A percentile compares a stretch with the other conserved stretches of the same genome.
phyloP scores from a whole-genome alignment of 306 rosid species.

The Glycine latifolia region DNA sequence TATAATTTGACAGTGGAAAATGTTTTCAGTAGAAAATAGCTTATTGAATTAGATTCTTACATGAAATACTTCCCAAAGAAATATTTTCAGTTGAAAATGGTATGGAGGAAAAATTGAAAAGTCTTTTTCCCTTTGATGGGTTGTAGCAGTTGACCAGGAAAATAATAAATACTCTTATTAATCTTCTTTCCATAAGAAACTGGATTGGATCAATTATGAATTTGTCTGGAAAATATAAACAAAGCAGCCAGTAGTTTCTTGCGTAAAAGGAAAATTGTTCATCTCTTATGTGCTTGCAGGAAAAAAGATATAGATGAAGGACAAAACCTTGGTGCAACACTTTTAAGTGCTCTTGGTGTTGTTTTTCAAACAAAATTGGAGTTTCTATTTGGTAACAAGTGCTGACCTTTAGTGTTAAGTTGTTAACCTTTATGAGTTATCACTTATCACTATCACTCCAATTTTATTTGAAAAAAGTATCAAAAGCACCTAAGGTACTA shows the following conservation, averaged over 20 bases:
- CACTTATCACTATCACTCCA: background rate
- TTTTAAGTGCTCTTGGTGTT: background rate
- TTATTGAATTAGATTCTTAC: background rate
- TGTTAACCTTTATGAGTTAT: background rate
- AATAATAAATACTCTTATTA: background rate
- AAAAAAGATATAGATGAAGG: background rate
- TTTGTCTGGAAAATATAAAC: slow-evolving; percentile 11
- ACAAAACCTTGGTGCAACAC: background rate
- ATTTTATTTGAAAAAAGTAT: background rate
- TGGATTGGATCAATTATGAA: slow-evolving; percentile 14
- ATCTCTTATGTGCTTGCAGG: slow-evolving; percentile 10
- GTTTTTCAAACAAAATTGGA: background rate
- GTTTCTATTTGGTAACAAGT: background rate
- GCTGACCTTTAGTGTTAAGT: background rate
- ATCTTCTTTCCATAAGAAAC: background rate
- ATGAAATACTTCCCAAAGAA: slow-evolving; percentile 2
- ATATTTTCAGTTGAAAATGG: slow-evolving; percentile 13
- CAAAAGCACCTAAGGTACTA: background rate
- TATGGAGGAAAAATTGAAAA: background rate
- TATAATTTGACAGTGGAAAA: background rate
- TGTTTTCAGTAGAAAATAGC: slow-evolving; percentile 20
- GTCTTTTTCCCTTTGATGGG: background rate
- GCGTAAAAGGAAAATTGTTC: slow-evolving; percentile 3
- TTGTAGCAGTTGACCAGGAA: slow-evolving; percentile 23
- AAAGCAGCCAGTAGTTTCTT: background rate